phyloP scores from a whole-genome alignment of 768 basidiomycete genomes.

The Pleurotus eryngii region DNA sequence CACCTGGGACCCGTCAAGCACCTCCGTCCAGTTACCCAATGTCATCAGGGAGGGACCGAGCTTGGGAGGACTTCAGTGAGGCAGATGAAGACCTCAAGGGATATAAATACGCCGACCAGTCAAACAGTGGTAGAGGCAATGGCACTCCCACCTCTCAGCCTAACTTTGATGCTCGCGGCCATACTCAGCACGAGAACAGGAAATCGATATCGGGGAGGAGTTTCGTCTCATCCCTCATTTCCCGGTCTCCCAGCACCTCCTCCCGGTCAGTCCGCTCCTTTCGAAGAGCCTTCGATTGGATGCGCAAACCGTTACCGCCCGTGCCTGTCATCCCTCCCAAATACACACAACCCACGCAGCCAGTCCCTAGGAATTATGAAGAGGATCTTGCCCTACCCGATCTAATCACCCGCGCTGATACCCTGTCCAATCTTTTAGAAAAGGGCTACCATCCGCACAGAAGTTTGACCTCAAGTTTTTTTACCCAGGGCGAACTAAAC shows the following conservation, averaged over 20 bases:
- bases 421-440: slow-evolving; percentile 46
- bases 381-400: slow-evolving; percentile 48
- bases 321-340: slow-evolving; percentile 51
- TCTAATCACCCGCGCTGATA: slow-evolving; percentile 45
- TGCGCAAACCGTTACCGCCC: slow-evolving; percentile 57
- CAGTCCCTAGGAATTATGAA: slow-evolving; percentile 41
- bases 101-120: no score
- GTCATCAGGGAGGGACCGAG: neutral
- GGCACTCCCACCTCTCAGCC: slow-evolving; percentile 12
- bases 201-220: slow-evolving; percentile 41
- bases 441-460: slow-evolving; percentile 52
- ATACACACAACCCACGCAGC: slow-evolving; percentile 34
- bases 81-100: neutral
- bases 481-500: neutral
- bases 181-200: neutral
- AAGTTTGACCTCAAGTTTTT: slow-evolving; percentile 28
- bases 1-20: slow-evolving; percentile 3
- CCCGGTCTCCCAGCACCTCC: slow-evolving; percentile 37
- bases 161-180: slow-evolving; percentile 16
- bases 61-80: neutral
- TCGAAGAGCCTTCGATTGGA: slow-evolving; percentile 36
- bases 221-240: slow-evolving; percentile 48
- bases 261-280: slow-evolving; percentile 25
- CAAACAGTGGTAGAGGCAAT: no score
- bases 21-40: slow-evolving; percentile 14